Base-by-base conservation (phyloP, 2,329 filamentous ascomycete genomes). In the Pseudomassariella vexata region DNA sequence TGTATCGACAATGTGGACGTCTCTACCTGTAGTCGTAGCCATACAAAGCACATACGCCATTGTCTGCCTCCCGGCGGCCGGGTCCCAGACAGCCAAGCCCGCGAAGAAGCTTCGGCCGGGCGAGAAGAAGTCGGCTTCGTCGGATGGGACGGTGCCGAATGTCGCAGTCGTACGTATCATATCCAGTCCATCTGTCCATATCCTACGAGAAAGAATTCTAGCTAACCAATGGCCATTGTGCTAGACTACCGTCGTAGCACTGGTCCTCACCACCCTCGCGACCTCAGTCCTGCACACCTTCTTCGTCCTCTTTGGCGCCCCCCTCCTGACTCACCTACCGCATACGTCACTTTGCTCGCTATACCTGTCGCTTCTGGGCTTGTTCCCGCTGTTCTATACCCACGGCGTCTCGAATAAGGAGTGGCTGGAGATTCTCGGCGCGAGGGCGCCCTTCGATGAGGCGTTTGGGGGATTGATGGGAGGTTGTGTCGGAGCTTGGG, bases 251-350 rank as follows among this genome's bases (percentile, higher is more conserved):
- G 70, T 92, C 43, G 66, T 89, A 36, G 81, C 84, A 6, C 72
- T 90, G 19, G 56, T 77, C 27, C 61, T 81, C 9, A 53, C 60
- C 12, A 30, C 47, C 11, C 34, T 60, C 28, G 38, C 45, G 16
- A 43, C 43, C 27, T 29, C 30, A 10, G 44, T 56, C 18, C 47
- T 81, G 15, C 68, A 80, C 54, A 54, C 76, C 25, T 61, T 79
- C 22, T 73, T 94, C 48, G 70, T 96, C 49, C 82, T 96, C 45
- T 94, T 95, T 59, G 92, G 92, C 51, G 92, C 90, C 6, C 92
- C 92, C 0, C 68, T 94, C 32, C 85, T 90, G 19, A 86, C 85
- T 1, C 85, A 95, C 56, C 64, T 82, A 30, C 54, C 68, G 4
- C 82, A 94, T 44, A 98, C 92, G 1, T 55, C 85, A 19, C 77